These are phyloP conservation scores for Reticulascus tulasneorum DNA, from an alignment of 2,329 filamentous ascomycete species.

Conservation along the genomic window DNA sequence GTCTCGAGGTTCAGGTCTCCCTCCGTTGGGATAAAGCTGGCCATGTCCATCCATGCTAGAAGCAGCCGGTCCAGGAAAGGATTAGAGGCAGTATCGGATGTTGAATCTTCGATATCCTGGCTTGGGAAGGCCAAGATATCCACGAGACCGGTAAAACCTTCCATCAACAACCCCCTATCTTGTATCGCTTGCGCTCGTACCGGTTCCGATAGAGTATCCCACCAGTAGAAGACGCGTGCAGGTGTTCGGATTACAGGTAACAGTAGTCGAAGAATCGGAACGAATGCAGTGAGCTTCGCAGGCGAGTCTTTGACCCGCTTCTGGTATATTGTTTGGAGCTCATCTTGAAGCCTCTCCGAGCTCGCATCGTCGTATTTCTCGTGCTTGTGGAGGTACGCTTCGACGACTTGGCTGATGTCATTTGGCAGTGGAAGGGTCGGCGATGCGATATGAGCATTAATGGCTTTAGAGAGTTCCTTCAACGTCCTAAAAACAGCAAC, in stretches of 20 bases:
- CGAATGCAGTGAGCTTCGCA: conserved; percentile 61
- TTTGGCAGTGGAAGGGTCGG: conserved; percentile 61
- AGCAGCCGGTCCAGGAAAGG: conserved; percentile 56
- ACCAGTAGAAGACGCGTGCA: conserved; percentile 66
- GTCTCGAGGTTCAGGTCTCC: conserved; percentile 34
- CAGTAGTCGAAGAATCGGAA: conserved; percentile 61
- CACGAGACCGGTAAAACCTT: conserved; percentile 61
- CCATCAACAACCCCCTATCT: conserved; percentile 49
- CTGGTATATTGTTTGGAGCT: conserved; percentile 64
- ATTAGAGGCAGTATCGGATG: conserved; percentile 30
- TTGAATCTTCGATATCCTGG: conserved; percentile 47
- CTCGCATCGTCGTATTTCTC: conserved; percentile 62
- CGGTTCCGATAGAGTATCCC: conserved; percentile 58
- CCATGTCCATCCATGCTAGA: conserved; percentile 52
- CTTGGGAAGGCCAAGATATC: conserved; percentile 61
- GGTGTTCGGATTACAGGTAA: conserved; percentile 61
- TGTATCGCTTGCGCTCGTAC: conserved; percentile 28
- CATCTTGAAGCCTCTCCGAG: conserved; percentile 70
- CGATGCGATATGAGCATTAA: conserved; percentile 42
- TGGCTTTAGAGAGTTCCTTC: conserved; percentile 58
- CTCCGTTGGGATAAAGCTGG: conserved; percentile 19
- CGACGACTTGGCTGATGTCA: conserved; percentile 58
- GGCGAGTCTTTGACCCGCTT: conserved; percentile 56
- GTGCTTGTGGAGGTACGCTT: conserved; percentile 65
- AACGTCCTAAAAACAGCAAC: conserved; percentile 48